Evolutionary conservation across 495 filamentous ascomycete species (phyloP).

Genomic region (Terfezia boudieri): DNA sequence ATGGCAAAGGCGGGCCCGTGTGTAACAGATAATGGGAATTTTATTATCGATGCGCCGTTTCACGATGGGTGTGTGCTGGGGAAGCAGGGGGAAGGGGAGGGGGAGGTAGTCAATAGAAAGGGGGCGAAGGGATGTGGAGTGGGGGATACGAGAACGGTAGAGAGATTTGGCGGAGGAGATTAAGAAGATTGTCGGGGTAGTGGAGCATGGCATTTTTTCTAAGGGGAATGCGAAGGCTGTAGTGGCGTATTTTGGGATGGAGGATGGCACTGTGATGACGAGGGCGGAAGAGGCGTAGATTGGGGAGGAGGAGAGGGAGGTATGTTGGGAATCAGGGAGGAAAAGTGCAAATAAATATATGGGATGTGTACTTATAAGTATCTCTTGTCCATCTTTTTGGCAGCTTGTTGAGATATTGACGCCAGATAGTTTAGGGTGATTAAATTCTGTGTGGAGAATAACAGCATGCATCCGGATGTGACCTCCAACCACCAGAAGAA

Average conservation of each 20-base stretch:
- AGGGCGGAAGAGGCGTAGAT: background rate
- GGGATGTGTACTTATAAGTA: too few relatives aligned
- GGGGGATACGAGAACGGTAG: background rate
- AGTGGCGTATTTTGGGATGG: constrained; percentile 86
- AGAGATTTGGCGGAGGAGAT: constrained; percentile 38
- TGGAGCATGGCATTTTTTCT: constrained; percentile 80
- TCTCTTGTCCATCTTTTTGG: too few relatives aligned
- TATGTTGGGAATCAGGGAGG: too few relatives aligned
- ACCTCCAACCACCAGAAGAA: too few relatives aligned
- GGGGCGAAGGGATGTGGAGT: background rate
- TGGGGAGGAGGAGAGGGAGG: too few relatives aligned
- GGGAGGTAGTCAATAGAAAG: background rate
- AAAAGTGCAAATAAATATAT: too few relatives aligned
- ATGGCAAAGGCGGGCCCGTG: constrained; percentile 55
- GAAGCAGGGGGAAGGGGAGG: background rate
- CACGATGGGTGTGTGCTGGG: background rate
- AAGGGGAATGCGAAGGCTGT: constrained; percentile 72
- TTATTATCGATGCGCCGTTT: constrained; percentile 56
- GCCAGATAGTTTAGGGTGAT: too few relatives aligned
- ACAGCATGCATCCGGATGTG: too few relatives aligned
- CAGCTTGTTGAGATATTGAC: too few relatives aligned
- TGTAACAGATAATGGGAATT: constrained; percentile 85
- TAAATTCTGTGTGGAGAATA: too few relatives aligned
- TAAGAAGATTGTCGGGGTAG: constrained; percentile 63
- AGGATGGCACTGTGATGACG: constrained; percentile 39